These are phyloP conservation scores for Glonium stellatum DNA, from an alignment of 495 filamentous ascomycete species.

Conservation along the genomic window DNA sequence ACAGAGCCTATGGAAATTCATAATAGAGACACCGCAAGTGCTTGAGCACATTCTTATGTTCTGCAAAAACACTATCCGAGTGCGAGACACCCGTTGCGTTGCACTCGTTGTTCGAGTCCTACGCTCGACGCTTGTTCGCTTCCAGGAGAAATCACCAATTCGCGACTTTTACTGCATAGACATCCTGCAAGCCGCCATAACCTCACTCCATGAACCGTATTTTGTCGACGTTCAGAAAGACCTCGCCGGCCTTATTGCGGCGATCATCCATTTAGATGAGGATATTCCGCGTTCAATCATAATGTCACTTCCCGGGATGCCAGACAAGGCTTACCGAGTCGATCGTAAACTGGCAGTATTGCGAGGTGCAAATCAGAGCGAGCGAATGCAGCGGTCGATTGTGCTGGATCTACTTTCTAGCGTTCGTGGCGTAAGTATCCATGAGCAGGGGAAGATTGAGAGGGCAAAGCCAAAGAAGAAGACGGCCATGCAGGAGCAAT, in stretches of 20 bases:
- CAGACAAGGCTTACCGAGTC: conserved; percentile 49
- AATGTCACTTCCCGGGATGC: conserved; percentile 52
- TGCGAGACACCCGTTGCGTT: conserved; percentile 86
- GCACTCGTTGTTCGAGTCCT: conserved; percentile 67
- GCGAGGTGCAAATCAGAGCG: conserved; percentile 38
- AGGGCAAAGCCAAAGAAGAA: conserved; percentile 48
- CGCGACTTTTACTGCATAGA: conserved; percentile 86
- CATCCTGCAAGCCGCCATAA: conserved; percentile 73
- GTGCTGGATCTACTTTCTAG: conserved; percentile 83
- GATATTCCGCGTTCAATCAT: conserved; percentile 51
- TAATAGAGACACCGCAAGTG: conserved; percentile 68
- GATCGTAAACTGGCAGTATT: conserved; percentile 55
- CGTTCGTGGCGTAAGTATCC: conserved; percentile 80
- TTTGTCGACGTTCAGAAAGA: conserved; percentile 97
- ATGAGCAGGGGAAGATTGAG: conserved; percentile 80
- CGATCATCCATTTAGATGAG: conserved; percentile 69
- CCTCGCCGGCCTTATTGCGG: conserved; percentile 77
- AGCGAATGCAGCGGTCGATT: conserved; percentile 70
- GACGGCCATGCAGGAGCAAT: conserved; percentile 50
- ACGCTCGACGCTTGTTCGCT: conserved; percentile 16
- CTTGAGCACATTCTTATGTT: conserved; percentile 86
- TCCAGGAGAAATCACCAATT: conserved; percentile 41
- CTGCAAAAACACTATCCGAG: conserved; percentile 79
- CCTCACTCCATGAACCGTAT: conserved; percentile 86
- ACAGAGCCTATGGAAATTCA: conserved; percentile 47